Evolutionary conservation across 2,329 filamentous ascomycete species (phyloP), one percentile per base, ranked within the genome.

Genomic region (Coniella vitis): DNA sequence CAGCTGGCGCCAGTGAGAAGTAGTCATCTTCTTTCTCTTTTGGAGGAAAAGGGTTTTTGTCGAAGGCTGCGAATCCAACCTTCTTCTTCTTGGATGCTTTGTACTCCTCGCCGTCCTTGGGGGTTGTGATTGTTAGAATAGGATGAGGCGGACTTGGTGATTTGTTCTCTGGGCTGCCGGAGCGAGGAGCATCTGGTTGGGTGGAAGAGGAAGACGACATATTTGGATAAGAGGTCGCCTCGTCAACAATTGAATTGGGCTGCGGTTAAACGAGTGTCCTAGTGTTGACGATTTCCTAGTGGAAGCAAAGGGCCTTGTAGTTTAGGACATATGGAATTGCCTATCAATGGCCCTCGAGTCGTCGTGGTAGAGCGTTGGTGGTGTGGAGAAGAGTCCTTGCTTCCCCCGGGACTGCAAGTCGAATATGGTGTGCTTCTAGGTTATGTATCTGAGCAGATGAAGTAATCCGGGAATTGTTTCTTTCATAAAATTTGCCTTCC

Each of bases 41-140:
- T 39, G 21, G 49, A 21, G 34, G 39, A 10, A 47, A 39, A n/a
- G 14, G 52, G 38, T 57, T 55, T 35, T 55, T 54, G 10, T 48
- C 56, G 31, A 61, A 62, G 10, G 56, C 60, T 9, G 49, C 56
- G 31, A 61, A 62, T 8, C 57, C 60, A 9, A 62, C 60, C 43
- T 52, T 56, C 41, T 62, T 62, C 55, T 61, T 61, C 49, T 61
- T 53, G 34, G 39, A 36, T 12, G 20, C 59, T 46, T 54, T 61
- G 22, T 50, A 49, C 37, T 42, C 25, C 22, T 42, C 39, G 38
- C 16, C 38, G 8, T 40, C 39, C n/a, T 42, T 41, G 7, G 51
- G 47, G 19, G 44, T 44, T 20, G 43, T 51, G 31, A 53, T 13
- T 21, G 47, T 53, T 38, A 51, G 41, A 12, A 47, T 51, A 3